Evolutionary conservation across 257 asterid genomes (phyloP).

Genomic region (Penstemon newberryi): DNA sequence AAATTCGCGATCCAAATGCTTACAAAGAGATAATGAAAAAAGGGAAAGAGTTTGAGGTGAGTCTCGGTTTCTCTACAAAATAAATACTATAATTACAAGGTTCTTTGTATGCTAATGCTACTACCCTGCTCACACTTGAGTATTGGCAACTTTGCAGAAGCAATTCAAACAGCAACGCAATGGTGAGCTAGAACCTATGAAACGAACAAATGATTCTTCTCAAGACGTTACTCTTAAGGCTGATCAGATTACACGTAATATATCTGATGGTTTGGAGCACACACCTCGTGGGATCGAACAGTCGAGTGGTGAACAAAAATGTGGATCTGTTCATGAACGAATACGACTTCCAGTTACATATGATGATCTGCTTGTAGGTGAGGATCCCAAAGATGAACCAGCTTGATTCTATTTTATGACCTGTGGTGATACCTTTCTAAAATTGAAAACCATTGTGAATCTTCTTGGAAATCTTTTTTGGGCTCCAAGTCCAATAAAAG

Average conservation of each 20-base stretch:
- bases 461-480: neutral
- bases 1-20: constrained; percentile 83
- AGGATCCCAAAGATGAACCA: constrained; percentile 34
- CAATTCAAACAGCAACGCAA: constrained; percentile 57
- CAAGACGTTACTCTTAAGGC: constrained; percentile 21
- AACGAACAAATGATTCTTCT: constrained; percentile 34
- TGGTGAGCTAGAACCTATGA: constrained; percentile 33
- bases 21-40: constrained; percentile 86
- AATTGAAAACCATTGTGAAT: neutral
- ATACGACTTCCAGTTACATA: constrained; percentile 73
- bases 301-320: constrained; percentile 34
- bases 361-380: constrained; percentile 60
- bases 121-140: constrained; percentile 1
- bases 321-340: constrained; percentile 61
- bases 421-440: neutral
- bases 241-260: constrained; percentile 20
- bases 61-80: constrained; percentile 19
- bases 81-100: constrained; percentile 1
- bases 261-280: constrained; percentile 29
- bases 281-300: constrained; percentile 30
- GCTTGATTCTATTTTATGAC: neutral
- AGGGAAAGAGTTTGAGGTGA: constrained; percentile 92
- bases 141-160: constrained; percentile 54
- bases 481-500: neutral
- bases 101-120: neutral